Evolutionary conservation across 345 rosid species (phyloP), one percentile per base, ranked within the genome.

Genomic region (Sonneratia alba): DNA sequence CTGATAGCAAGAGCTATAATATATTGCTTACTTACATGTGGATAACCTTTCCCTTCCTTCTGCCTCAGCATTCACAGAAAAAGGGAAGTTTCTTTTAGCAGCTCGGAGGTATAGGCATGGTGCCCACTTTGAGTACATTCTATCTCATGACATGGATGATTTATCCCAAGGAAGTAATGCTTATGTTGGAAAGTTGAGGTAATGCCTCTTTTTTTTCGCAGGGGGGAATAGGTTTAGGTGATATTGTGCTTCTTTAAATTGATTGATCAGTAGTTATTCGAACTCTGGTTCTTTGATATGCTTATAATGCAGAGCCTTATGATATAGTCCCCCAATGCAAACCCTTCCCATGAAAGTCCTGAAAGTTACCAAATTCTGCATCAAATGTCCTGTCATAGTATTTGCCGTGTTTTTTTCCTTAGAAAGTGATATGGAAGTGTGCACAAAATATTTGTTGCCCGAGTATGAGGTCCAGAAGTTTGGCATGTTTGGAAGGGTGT

Each of bases 141-240:
- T 94, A 69, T 89, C 98, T 64, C 96, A 91, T 79, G 91, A 90
- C 70, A 84, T 88, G 19, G 84, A 83, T 74, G 98, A 94, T 73
- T 57, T 89, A 81, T 94, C 98, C 38, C 98, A 94, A 86, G 96
- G 93, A 79, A 94, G 96, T 65, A 89, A 91, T 80, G 91, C 96
- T 22, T 94, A 89, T 69, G 86, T 91, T 34, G 98, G 98, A 19
- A 94, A 94, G 76, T 76, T 94, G 82, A 87, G 97, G 98, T 93
- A 34, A 62, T 62, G 37, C 38, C 1, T 34, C 38, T 62, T 27
- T 62, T 27, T 10, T 62, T 15, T 27, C 32, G 32, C 32, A 27
- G 32, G 32, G 32, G 32, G 32, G 32, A 11, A 27, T 32, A 27
- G 5, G 37, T 32, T 62, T 9, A 32, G 66, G 14, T 32, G 34